These are phyloP conservation scores for Aspergillus proliferans DNA, from an alignment of 2,329 filamentous ascomycete species.

Conservation along the genomic window DNA sequence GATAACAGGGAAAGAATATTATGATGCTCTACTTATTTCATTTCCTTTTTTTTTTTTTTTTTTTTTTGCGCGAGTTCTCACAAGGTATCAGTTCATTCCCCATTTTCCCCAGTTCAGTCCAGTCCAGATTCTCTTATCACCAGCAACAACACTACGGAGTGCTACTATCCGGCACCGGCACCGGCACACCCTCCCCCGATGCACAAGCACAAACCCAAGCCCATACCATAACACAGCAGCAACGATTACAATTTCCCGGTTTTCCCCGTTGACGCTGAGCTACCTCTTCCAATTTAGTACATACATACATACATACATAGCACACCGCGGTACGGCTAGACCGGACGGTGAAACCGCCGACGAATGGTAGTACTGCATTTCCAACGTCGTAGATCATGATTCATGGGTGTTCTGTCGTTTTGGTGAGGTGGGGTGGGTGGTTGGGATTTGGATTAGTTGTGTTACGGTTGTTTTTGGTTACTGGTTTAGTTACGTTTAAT, in stretches of 20 bases:
- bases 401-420: neutral
- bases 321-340: neutral
- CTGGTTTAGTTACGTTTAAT: neutral
- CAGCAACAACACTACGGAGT: too few species aligned
- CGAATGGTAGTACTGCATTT: neutral
- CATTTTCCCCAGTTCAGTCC: too few species aligned
- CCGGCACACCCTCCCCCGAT: too few species aligned
- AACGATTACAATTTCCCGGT: too few species aligned
- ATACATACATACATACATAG: too few species aligned
- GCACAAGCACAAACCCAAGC: too few species aligned
- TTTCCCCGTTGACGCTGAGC: too few species aligned
- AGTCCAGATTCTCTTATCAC: too few species aligned
- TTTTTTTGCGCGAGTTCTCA: neutral
- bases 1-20: constrained; percentile 4
- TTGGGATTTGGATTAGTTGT: neutral
- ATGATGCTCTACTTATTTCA: neutral
- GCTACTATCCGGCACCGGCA: too few species aligned
- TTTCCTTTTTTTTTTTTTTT: constrained; percentile 1
- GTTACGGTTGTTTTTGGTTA: neutral
- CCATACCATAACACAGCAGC: too few species aligned
- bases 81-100: too few species aligned
- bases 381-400: neutral
- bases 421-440: neutral
- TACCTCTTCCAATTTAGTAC: too few species aligned
- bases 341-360: neutral